Evolutionary conservation across 1,139 yeast species (phyloP).

Genomic region (Saccharomyces hybrid): DNA sequence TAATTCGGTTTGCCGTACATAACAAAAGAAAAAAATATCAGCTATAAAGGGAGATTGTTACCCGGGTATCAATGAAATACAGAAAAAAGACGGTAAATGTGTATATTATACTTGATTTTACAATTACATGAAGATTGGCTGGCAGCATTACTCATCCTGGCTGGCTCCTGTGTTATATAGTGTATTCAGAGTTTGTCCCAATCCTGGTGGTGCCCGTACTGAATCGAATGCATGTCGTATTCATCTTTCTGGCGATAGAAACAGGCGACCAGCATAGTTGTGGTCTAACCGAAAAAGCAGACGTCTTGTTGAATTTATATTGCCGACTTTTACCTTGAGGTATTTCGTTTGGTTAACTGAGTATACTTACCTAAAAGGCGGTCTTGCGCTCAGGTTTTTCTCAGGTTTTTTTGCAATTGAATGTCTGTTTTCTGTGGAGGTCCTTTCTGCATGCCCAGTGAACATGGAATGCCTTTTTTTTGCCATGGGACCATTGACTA

Average conservation of each 20-base stretch:
- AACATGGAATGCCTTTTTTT: slow-evolving; percentile 4
- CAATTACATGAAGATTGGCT: too few species aligned
- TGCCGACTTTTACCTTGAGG: too few species aligned
- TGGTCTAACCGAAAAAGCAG: too few species aligned
- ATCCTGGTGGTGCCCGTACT: too few species aligned
- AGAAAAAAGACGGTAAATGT: not conserved
- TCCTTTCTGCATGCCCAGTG: slow-evolving; percentile 7
- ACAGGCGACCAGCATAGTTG: too few species aligned
- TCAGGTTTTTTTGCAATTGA: slow-evolving; percentile 4
- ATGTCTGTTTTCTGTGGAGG: not conserved
- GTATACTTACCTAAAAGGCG: slow-evolving; percentile 22
- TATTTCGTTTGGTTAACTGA: not conserved
- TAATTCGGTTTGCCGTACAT: not conserved
- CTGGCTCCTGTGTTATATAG: too few species aligned
- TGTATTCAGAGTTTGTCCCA: too few species aligned
- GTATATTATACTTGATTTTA: too few species aligned
- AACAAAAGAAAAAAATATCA: not conserved
- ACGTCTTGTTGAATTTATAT: too few species aligned
- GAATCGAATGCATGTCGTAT: too few species aligned
- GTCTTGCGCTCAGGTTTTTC: slow-evolving; percentile 13
- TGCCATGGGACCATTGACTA: slow-evolving; percentile 9
- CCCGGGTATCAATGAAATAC: not conserved
- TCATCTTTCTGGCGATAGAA: too few species aligned
- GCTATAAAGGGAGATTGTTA: not conserved
- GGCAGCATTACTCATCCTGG: too few species aligned